A percentile compares a stretch with the other conserved stretches of the same genome.
phyloP scores from a whole-genome alignment of 352 stramenopile species.

The Globisporangium barbulae region DNA sequence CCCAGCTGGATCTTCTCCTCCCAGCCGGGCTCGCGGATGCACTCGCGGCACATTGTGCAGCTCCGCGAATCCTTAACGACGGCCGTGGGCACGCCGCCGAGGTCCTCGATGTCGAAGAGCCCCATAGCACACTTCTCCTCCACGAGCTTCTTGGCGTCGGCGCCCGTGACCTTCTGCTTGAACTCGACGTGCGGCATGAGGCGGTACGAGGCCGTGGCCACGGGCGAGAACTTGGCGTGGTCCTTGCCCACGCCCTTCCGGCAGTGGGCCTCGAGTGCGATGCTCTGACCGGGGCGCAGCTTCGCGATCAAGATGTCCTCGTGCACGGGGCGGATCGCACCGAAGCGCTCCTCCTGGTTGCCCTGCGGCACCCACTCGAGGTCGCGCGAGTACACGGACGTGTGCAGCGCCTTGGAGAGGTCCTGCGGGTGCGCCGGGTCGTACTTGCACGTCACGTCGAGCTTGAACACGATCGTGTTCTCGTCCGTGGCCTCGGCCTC shows the following conservation, averaged over 20 bases:
- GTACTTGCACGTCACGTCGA: slow-evolving; percentile 89
- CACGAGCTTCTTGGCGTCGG: slow-evolving; percentile 55
- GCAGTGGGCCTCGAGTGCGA: slow-evolving; percentile 94
- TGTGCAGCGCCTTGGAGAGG: slow-evolving; percentile 15
- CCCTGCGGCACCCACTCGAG: slow-evolving; percentile 97
- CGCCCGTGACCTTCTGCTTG: slow-evolving; percentile 55
- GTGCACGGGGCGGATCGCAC: slow-evolving; percentile 81
- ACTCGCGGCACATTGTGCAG: slow-evolving; percentile 97
- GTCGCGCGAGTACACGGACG: slow-evolving; percentile 90
- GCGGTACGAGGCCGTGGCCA: slow-evolving; percentile 95
- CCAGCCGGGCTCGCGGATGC: slow-evolving; percentile 88
- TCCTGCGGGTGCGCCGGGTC: slow-evolving; percentile 63
- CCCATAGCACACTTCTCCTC: slow-evolving; percentile 73
- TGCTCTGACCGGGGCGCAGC: slow-evolving; percentile 94
- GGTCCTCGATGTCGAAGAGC: slow-evolving; percentile 92
- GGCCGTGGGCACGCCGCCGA: slow-evolving; percentile 64
- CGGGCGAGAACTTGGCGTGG: slow-evolving; percentile 97
- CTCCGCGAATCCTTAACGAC: slow-evolving; percentile 82
- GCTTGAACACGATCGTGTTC: slow-evolving; percentile 96
- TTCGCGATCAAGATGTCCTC: slow-evolving; percentile 98
- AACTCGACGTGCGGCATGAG: slow-evolving; percentile 87
- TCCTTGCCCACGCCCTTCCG: slow-evolving; percentile 95
- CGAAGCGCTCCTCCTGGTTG: slow-evolving; percentile 92
- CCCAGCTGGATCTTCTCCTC: slow-evolving; percentile 88
- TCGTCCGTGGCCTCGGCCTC: slow-evolving; percentile 91